Evolutionary conservation across 129 eudicot species (phyloP), one percentile per base, ranked within the genome.

Genomic region (Scalesia atractyloides): DNA sequence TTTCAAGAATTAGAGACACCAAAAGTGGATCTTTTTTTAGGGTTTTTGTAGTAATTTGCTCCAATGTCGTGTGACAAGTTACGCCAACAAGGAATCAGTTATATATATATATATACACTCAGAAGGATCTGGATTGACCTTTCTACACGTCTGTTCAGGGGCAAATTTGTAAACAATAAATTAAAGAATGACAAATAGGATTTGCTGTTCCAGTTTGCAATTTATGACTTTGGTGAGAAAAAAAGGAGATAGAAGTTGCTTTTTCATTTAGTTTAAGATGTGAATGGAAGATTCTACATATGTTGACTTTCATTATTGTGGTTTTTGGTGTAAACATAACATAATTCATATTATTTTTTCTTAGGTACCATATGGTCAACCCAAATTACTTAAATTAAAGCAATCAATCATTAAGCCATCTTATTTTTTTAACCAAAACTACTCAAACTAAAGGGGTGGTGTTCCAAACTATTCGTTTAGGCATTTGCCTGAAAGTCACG

Each of bases 201-300:
- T 26, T 70, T 43, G 72, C 49, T 77, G 69, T 70, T 69, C 26
- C 50, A 70, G 51, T 49, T 49, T 49, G 74, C 51, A 52, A 64
- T 3, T 5, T 50, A 7, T 8, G 68, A 36, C 48, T 61, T 3
- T n/a, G n/a, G 46, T 49, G 34, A 30, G 16, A 46, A 56, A 34
- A 76, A 12, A 33, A 0, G 9, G 44, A 17, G 16, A 49, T 5
- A 57, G 0, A 51, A 64, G 34, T 30, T 30, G 34, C 34, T 30
- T 30, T 0, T 30, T 30, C 34, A n/a, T 30, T 30, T 4, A 30
- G 34, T 30, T 30, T 30, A 30, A 30, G 34, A 30, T 30, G 34
- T 30, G 34, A 30, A 30, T 30, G 34, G 34, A 30, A 30, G 34
- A 30, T 30, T 30, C 34, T 4, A 30, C 34, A 30, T 30, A 30